Conservation (phyloP, 139 green algal species). For the Tetraselmis chui region DNA sequence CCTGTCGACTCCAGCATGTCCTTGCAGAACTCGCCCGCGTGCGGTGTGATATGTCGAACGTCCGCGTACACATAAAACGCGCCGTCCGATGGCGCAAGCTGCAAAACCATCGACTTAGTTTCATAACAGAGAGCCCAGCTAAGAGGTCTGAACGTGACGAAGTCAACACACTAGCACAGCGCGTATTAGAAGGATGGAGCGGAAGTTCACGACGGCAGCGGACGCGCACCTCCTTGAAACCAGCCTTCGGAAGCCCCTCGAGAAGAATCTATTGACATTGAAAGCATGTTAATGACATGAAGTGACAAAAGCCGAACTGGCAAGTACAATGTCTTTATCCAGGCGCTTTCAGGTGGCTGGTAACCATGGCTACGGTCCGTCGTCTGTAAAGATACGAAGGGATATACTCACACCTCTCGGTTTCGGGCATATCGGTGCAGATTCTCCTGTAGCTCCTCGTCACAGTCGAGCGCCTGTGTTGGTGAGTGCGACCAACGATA, state of each 20-base stretch:
- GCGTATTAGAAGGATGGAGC: too few relatives aligned
- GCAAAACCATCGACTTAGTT: not conserved
- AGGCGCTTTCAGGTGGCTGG: too few relatives aligned
- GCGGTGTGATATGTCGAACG: conserved; percentile 1
- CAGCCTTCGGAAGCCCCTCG: conserved; percentile 13
- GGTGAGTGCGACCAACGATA: too few relatives aligned
- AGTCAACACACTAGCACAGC: too few relatives aligned
- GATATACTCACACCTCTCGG: too few relatives aligned
- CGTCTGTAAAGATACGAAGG: not conserved
- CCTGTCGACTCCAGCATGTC: not conserved
- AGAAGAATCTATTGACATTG: conserved; percentile 12
- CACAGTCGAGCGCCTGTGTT: conserved; percentile 15
- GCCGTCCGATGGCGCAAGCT: conserved; percentile 13
- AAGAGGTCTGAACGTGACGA: too few relatives aligned
- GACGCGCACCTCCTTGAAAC: conserved; percentile 5
- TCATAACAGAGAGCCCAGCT: too few relatives aligned
- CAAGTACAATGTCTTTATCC: too few relatives aligned
- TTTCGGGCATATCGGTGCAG: not conserved
- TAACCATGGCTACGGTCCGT: too few relatives aligned
- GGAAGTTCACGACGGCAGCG: too few relatives aligned
- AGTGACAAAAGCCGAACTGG: too few relatives aligned
- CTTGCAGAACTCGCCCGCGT: conserved; percentile 1
- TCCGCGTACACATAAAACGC: conserved; percentile 27
- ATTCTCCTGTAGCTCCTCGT: conserved; percentile 3
- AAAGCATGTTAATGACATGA: too few relatives aligned